Evolutionary conservation across 1,284 basidiomycete species (phyloP), one percentile per base, ranked within the genome.

Genomic region (Xerocomus nothofagi): DNA sequence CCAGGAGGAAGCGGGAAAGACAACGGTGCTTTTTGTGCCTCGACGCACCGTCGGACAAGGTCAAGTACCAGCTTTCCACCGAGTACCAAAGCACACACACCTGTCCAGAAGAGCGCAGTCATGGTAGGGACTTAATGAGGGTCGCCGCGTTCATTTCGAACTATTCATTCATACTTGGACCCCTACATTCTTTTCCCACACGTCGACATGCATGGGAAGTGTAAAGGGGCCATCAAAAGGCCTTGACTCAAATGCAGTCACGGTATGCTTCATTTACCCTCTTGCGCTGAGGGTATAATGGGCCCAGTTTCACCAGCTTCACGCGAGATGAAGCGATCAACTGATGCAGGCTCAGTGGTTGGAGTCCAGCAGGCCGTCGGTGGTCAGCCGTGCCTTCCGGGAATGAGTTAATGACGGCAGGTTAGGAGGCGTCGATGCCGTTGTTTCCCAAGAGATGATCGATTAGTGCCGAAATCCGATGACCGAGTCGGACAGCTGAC

Each of bases 1-100:
- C 53, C 54, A 26, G 53, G 59, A 21, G 53, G 61, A 20, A 57
- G 36, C 26, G 50, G 40, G 20, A 5, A 41, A 12, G 38, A 21
- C 7, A 21, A 41, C 21, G 26, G 36, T 9, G 14, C n/a, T 30
- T 41, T 39, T 17, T 12, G 33, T n/a, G 24, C 29, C 15, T n/a
- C 21, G 14, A 41, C 20, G 12, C 32, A 39, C 26, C 57, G 20
- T 18, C 53, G 48, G 17, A 15, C n/a, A 24, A 44, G 15, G 37
- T 34, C 40, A 12, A 57, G 24, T 10, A 29, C 30, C 36, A 39
- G 23, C 10, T 18, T 34, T 27, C 23, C 33, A 7, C 39, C 24
- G 7, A 58, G 34, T 15, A 20, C 44, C 2, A 58, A 31, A 2
- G 31, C 52, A 24, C 46, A 55, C 6, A 23, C 39, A 26, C 38